Evolutionary conservation across 2,329 filamentous ascomycete genomes (phyloP), one percentile per base, ranked within the genome.

Genomic region (Talaromyces sp.): DNA sequence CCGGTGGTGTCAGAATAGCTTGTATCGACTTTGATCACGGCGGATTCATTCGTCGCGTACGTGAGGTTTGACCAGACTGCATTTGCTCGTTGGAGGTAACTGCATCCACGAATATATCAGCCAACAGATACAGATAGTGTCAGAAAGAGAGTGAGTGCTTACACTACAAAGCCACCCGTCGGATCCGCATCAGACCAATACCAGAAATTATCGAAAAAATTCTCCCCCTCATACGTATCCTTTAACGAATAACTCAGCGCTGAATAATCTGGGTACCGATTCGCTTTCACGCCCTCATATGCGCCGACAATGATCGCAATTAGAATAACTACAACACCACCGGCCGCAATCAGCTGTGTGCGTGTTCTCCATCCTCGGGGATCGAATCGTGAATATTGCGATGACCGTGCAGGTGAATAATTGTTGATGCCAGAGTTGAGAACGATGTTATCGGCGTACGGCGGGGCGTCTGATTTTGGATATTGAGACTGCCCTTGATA

Each of bases 11-110:
- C 83, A 9, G 81, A 81, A 16, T 87, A 84, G 1, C 80, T 82
- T 11, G 86, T 87, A 72, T 90, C 88, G 59, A 90, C 88, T 50
- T 78, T 81, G 35, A 90, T 73, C 19, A 90, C 70, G 10, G 87
- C 87, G 0, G 84, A 80, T 45, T 77, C 75, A 1, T 79, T 70
- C 1, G 83, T 82, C 6, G 87, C 85, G 69, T 85, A 86, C 0
- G 89, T 90, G 37, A 90, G 81, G 75, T 90, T 90, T 6, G 76
- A 66, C 14, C 60, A 60, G 2, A 58, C 66, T 1, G 78, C 74
- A 1, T 78, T 73, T 0, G 71, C 64, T 54, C 73, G 70, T 68
- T 79, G 75, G 22, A 84, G 80, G 45, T 66, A 66, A 37, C 63
- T 65, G 9, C 33, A 31, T 31, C 27, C 27, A 31, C 27, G 27